Evolutionary conservation across 2,329 filamentous ascomycete species (phyloP).

Genomic region (Botrytis squamosa): DNA sequence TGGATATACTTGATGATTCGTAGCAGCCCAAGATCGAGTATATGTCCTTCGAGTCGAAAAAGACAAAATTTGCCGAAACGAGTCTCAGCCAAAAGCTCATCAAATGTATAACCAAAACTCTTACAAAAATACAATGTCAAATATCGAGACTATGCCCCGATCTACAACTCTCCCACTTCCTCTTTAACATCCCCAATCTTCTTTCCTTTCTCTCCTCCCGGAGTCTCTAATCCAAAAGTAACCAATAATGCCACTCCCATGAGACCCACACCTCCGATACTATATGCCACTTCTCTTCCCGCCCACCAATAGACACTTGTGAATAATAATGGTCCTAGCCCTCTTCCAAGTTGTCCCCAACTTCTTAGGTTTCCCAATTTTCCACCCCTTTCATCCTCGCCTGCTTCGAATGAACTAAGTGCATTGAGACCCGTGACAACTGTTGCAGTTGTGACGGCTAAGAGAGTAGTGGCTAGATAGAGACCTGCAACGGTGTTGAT

Average conservation of each 20-base stretch:
- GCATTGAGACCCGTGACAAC: slow-evolving; percentile 94
- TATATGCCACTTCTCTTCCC: slow-evolving; percentile 81
- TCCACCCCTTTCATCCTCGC: slow-evolving; percentile 74
- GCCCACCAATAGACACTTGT: slow-evolving; percentile 99
- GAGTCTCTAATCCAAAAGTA: slow-evolving; percentile 63
- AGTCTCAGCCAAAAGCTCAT: neutral
- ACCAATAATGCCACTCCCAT: slow-evolving; percentile 68
- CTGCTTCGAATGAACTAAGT: slow-evolving; percentile 85
- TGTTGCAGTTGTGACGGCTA: slow-evolving; percentile 89
- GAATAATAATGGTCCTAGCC: slow-evolving; percentile 83
- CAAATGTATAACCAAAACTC: neutral
- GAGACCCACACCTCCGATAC: slow-evolving; percentile 77
- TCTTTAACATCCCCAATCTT: slow-evolving; percentile 31
- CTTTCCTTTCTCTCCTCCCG: slow-evolving; percentile 32
- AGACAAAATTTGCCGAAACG: neutral
- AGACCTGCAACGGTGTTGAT: slow-evolving; percentile 67
- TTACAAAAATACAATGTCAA: neutral
- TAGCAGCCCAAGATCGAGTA: too few relatives aligned
- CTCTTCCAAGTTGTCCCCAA: slow-evolving; percentile 83
- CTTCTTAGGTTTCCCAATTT: slow-evolving; percentile 81
- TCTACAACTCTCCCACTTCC: slow-evolving; percentile 25
- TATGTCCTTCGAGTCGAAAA: neutral
- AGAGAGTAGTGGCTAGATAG: slow-evolving; percentile 76
- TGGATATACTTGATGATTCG: neutral
- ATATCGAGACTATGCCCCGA: neutral